These are phyloP conservation scores for Mucor mucedo DNA, from an alignment of 371 early-diverging fungal species.

Conservation along the genomic window DNA sequence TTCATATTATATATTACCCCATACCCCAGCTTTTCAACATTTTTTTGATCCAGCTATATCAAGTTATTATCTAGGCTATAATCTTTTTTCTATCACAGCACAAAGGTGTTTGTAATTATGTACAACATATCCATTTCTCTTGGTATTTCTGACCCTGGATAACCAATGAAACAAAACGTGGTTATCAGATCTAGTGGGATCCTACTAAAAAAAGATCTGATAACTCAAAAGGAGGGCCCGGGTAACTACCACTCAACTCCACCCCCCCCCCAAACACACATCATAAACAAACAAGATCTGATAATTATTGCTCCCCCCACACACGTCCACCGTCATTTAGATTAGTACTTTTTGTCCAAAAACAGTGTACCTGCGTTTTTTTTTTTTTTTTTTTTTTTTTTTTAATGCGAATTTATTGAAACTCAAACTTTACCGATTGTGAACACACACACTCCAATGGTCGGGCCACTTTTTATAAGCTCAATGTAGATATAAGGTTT, in stretches of 20 bases:
- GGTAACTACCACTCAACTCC: neutral
- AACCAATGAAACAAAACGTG: neutral
- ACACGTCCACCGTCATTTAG: too few relatives aligned
- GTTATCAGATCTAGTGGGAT: slow-evolving; percentile 4
- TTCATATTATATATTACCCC: too few relatives aligned
- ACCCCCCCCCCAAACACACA: neutral
- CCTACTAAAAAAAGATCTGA: neutral
- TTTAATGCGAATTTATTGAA: too few relatives aligned
- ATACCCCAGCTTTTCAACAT: too few relatives aligned
- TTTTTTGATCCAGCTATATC: too few relatives aligned
- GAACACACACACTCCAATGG: too few relatives aligned
- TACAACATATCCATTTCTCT: neutral
- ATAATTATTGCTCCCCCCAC: neutral
- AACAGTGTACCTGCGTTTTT: too few relatives aligned
- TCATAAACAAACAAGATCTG: neutral
- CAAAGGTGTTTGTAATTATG: neutral
- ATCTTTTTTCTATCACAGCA: neutral
- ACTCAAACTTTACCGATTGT: too few relatives aligned
- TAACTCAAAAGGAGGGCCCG: slow-evolving; percentile 1
- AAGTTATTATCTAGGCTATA: neutral
- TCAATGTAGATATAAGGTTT: too few relatives aligned
- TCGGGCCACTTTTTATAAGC: too few relatives aligned
- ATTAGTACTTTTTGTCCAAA: too few relatives aligned
- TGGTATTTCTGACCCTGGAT: neutral
- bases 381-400: too few relatives aligned